These are phyloP conservation scores for Naganishia antarctica DNA, from an alignment of 768 basidiomycete species.

Conservation along the genomic window DNA sequence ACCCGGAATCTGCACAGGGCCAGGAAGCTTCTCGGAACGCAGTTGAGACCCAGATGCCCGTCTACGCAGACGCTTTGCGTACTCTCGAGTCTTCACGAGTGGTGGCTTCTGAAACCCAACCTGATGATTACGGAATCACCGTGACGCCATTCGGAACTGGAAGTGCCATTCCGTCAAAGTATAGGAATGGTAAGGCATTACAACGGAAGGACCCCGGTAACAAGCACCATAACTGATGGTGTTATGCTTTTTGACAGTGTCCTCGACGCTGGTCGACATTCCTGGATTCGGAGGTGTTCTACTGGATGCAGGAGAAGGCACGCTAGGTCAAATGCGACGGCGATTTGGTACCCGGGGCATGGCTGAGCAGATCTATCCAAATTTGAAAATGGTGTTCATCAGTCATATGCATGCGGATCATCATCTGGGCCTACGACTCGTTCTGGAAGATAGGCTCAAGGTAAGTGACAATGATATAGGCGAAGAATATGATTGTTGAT, in stretches of 20 bases:
- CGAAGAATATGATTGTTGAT: not conserved
- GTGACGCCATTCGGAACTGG: conserved; percentile 82
- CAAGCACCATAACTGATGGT: not conserved
- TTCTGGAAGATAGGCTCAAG: conserved; percentile 65
- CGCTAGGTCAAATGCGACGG: conserved; percentile 79
- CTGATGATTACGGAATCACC: conserved; percentile 49
- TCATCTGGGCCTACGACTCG: conserved; percentile 71
- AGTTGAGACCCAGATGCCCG: conserved; percentile 38
- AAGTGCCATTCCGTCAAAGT: conserved; percentile 76
- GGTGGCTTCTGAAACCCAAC: conserved; percentile 15
- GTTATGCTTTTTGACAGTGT: conserved; percentile 47
- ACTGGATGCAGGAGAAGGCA: conserved; percentile 88
- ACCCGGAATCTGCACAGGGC: conserved; percentile 33
- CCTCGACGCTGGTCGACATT: conserved; percentile 69
- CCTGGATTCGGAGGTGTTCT: conserved; percentile 68
- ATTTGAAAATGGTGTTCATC: conserved; percentile 73
- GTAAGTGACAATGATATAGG: conserved; percentile 51
- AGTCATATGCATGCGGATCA: conserved; percentile 92
- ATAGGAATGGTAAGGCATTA: conserved; percentile 67
- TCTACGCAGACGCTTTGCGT: conserved; percentile 53
- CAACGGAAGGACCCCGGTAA: too few relatives aligned
- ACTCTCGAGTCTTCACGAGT: not conserved
- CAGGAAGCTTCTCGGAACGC: conserved; percentile 50
- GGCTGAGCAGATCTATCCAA: conserved; percentile 52
- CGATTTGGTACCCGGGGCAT: conserved; percentile 57